Evolutionary conservation across 257 asterid genomes (phyloP), one percentile per base, ranked within the genome.

Genomic region (Paulownia fortunei): DNA sequence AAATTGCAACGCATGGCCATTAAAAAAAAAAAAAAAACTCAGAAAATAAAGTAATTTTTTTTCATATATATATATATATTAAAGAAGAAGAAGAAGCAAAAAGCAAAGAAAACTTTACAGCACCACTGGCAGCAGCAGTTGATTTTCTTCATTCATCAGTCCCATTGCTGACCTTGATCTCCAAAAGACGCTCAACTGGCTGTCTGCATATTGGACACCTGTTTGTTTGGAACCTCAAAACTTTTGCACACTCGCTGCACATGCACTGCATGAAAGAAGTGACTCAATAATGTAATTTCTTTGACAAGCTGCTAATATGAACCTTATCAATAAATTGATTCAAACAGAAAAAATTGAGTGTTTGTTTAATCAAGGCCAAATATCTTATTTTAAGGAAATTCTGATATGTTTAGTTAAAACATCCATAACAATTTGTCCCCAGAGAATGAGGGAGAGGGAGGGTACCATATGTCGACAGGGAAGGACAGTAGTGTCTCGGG

Each of bases 401-500:
- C 10, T 63, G 13, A 63, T 6, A 8, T 16, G 6, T 62, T 34
- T 32, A 0, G 13, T 49, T 9, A n/a, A n/a, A n/a, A n/a, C n/a
- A n/a, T n/a, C n/a, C n/a, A n/a, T n/a, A n/a, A n/a, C n/a, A n/a
- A n/a, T n/a, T n/a, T n/a, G n/a, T n/a, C n/a, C n/a, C n/a, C n/a
- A 36, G 41, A 47, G 24, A 24, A 63, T 52, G 76, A 71, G 76
- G 34, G 46, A 61, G 76, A 41, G 19, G 15, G 46, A 13, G 41
- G 18, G 47, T 91, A 94, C 97, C 97, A 92, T 91, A 82, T 94
- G 98, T n/a, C n/a, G n/a, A n/a, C n/a, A n/a, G n/a, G n/a, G n/a
- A n/a, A n/a, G n/a, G n/a, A n/a, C n/a, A n/a, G n/a, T n/a, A n/a
- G n/a, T n/a, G n/a, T n/a, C n/a, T n/a, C n/a, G n/a, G n/a, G n/a